Percentiles rank a stretch among this genome's conserved stretches.
Conservation (phyloP, 164 flowering plant genomes). For the Tetracentron sinense region DNA sequence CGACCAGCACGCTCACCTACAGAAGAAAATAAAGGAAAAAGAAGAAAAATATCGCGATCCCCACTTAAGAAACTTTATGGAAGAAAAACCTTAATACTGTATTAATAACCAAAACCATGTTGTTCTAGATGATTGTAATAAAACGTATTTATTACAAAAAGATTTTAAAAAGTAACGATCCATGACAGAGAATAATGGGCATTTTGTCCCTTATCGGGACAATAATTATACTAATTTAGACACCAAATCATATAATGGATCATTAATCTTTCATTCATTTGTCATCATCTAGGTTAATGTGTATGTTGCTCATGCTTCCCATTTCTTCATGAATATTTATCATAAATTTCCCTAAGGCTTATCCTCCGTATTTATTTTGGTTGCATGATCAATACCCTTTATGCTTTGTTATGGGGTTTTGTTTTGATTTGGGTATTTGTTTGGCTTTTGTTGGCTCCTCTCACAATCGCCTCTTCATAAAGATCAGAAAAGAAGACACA, state of each 20-base stretch:
- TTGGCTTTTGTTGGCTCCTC: conserved; percentile 16
- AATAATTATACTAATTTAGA: not conserved
- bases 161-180: conserved; percentile 4
- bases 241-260: no score
- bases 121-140: not conserved
- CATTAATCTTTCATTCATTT: not conserved
- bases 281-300: not conserved
- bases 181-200: conserved; percentile 8
- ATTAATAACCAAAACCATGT: not conserved
- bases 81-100: not conserved
- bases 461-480: conserved; percentile 12
- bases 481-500: conserved; percentile 10
- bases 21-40: not conserved
- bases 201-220: conserved; percentile 10
- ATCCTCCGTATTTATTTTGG: not conserved
- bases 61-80: conserved; percentile 5
- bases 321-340: not conserved
- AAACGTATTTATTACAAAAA: not conserved
- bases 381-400: not conserved
- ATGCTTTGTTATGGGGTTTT: not conserved
- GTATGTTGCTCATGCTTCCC: not conserved
- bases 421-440: conserved; percentile 12
- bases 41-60: not conserved
- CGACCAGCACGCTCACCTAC: not conserved
- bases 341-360: not conserved